phyloP scores from a whole-genome alignment of 2,329 filamentous ascomycete genomes.

The Pseudogymnoascus sp. region DNA sequence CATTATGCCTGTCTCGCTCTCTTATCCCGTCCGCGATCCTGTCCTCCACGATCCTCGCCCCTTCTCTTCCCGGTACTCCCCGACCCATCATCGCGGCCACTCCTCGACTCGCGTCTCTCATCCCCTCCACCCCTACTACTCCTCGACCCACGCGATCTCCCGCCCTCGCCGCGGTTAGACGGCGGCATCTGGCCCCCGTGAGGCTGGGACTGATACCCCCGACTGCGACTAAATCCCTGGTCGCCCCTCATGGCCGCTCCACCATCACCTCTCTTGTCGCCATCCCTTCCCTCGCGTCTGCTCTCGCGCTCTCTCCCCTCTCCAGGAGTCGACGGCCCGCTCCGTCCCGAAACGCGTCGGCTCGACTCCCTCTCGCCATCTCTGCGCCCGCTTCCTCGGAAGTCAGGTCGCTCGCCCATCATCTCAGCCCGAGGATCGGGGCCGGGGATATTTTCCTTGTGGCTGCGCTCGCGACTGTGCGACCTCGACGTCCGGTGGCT shows the following conservation, averaged over 20 bases:
- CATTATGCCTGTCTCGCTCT: background rate
- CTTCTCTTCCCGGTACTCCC: background rate
- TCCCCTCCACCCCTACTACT: background rate
- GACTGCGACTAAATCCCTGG: conserved; percentile 24
- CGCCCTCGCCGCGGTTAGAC: background rate
- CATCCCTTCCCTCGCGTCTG: conserved; percentile 23
- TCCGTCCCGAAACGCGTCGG: conserved; percentile 15
- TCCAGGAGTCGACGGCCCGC: conserved; percentile 14
- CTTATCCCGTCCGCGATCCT: background rate
- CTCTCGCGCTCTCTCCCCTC: conserved; percentile 16
- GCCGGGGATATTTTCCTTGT: background rate
- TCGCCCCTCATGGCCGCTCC: conserved; percentile 6
- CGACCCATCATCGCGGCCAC: background rate
- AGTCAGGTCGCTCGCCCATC: background rate
- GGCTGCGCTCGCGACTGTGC: background rate
- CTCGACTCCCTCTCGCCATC: conserved; percentile 18
- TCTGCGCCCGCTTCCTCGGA: conserved; percentile 3
- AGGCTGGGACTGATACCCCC: conserved; percentile 28
- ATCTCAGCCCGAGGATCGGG: background rate
- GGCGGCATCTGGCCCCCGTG: conserved; percentile 18
- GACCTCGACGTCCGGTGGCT: conserved; percentile 6
- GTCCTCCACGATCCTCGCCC: background rate
- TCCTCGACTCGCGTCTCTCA: conserved; percentile 2
- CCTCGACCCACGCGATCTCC: background rate
- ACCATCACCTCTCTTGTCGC: conserved; percentile 17